Percentiles rank a stretch among this genome's conserved stretches.
Conservation (phyloP, 2,329 filamentous ascomycete genomes). For the Meredithiella fracta region DNA sequence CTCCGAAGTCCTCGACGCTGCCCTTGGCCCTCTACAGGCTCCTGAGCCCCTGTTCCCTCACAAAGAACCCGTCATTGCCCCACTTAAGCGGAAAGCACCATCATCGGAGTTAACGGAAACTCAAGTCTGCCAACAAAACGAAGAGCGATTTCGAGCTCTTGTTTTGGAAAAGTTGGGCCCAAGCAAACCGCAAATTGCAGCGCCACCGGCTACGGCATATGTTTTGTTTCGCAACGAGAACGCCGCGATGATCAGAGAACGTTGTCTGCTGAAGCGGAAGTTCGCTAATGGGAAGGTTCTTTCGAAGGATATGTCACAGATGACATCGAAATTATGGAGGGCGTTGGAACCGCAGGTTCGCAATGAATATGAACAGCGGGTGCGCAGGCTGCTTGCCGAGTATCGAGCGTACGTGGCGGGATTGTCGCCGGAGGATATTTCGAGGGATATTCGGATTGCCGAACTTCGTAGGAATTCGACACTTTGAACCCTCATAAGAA, state of each 20-base stretch:
- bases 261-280: constrained; percentile 35
- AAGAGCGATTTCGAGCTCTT: constrained; percentile 35
- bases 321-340: constrained; percentile 84
- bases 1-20: constrained; percentile 62
- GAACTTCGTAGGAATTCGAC: not conserved
- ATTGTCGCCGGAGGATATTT: not conserved
- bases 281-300: constrained; percentile 7
- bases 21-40: constrained; percentile 68
- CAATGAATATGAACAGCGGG: constrained; percentile 49
- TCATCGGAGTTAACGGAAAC: not conserved
- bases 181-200: constrained; percentile 53
- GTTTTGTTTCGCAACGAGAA: constrained; percentile 71
- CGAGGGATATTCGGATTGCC: not conserved
- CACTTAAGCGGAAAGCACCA: not conserved
- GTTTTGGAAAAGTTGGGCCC: constrained; percentile 49
- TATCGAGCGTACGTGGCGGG: constrained; percentile 31
- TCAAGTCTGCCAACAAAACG: constrained; percentile 34
- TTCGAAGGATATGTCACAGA: constrained; percentile 21
- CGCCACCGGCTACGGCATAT: constrained; percentile 70
- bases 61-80: not conserved
- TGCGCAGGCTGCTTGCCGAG: constrained; percentile 38
- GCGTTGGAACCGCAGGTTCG: constrained; percentile 65
- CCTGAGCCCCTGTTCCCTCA: constrained; percentile 56
- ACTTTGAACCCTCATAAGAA: not conserved
- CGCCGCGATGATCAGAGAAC: constrained; percentile 43